A percentile compares a stretch with the other conserved stretches of the same genome.
phyloP scores from a whole-genome alignment of 768 basidiomycete genomes.

The Lepiota brunneoincarnata region DNA sequence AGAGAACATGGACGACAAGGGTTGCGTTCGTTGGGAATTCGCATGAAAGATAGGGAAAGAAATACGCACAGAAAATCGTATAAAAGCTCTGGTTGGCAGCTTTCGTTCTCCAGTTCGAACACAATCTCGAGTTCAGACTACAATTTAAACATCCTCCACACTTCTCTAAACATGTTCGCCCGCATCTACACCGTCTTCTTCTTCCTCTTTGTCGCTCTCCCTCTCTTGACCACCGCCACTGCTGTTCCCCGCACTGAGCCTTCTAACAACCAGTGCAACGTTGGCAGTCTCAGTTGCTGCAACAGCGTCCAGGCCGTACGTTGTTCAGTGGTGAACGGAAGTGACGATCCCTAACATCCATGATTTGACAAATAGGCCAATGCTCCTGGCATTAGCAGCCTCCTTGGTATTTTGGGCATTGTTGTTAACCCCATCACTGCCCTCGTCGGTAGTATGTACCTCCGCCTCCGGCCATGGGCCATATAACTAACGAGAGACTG shows the following conservation, averaged over 20 bases:
- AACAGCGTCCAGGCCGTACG: constrained; percentile 18
- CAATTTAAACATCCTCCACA: background rate
- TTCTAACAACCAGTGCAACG: constrained; percentile 17
- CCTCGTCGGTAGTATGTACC: no score
- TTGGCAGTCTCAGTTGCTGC: constrained; percentile 20
- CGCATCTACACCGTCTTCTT: constrained; percentile 16
- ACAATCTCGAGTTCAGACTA: constrained; percentile 3
- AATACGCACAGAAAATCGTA: background rate
- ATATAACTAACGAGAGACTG: no score
- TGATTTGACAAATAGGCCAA: background rate
- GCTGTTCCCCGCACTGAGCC: background rate
- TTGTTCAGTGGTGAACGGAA: background rate
- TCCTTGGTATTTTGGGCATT: background rate
- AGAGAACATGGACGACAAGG: background rate
- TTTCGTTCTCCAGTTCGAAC: constrained; percentile 17
- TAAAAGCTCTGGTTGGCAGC: constrained; percentile 9
- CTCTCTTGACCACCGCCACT: constrained; percentile 17
- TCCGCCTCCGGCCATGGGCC: no score
- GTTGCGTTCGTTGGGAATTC: no score
- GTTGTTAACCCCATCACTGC: constrained; percentile 10
- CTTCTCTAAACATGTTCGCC: constrained; percentile 17
- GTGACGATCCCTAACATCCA: no score
- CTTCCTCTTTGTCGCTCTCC: constrained; percentile 19
- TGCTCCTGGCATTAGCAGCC: background rate
- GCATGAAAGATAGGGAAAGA: no score